Evolutionary conservation across 179 eudicot species (phyloP).

Genomic region (Patellifolia procumbens): DNA sequence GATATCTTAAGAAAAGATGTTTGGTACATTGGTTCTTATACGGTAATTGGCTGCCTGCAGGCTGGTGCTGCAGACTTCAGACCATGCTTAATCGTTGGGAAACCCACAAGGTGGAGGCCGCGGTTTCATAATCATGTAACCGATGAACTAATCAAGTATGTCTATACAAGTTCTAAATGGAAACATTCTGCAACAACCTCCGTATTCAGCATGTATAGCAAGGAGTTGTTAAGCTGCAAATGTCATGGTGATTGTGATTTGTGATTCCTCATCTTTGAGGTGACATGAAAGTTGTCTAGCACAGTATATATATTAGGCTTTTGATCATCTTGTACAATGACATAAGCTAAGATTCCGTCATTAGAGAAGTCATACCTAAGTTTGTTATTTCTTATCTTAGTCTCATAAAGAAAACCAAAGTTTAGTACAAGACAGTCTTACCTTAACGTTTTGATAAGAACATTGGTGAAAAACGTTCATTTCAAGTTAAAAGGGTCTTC

Average conservation of each 20-base stretch:
- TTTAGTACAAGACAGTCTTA: too few relatives aligned
- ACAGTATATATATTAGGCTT: too few relatives aligned
- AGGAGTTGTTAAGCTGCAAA: neutral
- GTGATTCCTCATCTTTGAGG: too few relatives aligned
- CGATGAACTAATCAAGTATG: neutral
- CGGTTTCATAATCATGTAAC: neutral
- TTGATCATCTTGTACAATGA: neutral
- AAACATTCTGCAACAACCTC: neutral
- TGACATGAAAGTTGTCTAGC: neutral
- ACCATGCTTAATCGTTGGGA: neutral
- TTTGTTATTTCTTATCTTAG: too few relatives aligned
- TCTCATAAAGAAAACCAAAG: too few relatives aligned
- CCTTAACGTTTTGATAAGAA: too few relatives aligned
- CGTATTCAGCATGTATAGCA: neutral
- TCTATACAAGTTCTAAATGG: neutral
- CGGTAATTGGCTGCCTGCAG: neutral
- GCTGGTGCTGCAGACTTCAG: neutral
- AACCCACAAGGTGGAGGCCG: too few relatives aligned
- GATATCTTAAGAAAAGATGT: too few relatives aligned
- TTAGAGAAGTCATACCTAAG: too few relatives aligned
- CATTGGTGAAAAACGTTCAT: too few relatives aligned
- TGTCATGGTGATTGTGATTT: neutral
- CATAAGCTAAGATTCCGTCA: neutral
- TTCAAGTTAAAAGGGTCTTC: too few relatives aligned
- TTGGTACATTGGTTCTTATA: too few relatives aligned